phyloP scores from a whole-genome alignment of 2,329 filamentous ascomycete genomes.

The Leptodontidium sp. region DNA sequence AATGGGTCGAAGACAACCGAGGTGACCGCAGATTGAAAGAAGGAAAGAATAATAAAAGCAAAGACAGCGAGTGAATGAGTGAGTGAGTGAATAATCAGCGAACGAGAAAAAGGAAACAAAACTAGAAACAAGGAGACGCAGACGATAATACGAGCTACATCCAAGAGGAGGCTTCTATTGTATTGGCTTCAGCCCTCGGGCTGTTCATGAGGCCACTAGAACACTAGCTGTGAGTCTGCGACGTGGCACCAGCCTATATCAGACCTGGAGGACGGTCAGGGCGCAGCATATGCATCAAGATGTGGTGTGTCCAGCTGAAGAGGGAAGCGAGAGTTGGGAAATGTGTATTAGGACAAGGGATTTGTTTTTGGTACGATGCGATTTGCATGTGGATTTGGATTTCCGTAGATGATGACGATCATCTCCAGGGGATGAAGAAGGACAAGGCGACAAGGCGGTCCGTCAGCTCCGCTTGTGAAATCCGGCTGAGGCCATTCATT shows the following conservation, averaged over 20 bases:
- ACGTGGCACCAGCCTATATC: constrained; percentile 2
- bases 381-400: too few species aligned
- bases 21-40: not conserved
- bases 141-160: not conserved
- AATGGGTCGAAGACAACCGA: not conserved
- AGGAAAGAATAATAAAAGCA: not conserved
- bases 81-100: not conserved
- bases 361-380: too few species aligned
- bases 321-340: not conserved
- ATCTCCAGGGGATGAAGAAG: too few species aligned
- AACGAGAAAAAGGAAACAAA: constrained; percentile 1
- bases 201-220: not conserved
- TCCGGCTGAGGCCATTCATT: too few species aligned
- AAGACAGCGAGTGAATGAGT: not conserved
- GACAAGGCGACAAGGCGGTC: too few species aligned
- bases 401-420: too few species aligned
- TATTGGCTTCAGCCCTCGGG: not conserved
- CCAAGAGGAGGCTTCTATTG: not conserved
- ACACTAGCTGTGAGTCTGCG: not conserved
- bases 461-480: too few species aligned
- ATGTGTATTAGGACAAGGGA: too few species aligned
- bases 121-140: constrained; percentile 11
- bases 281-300: constrained; percentile 9
- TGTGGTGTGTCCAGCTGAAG: not conserved
- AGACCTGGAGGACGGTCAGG: not conserved